Conservation (phyloP, 2,329 filamentous ascomycete species). For the Ceratocystis albifundus region DNA sequence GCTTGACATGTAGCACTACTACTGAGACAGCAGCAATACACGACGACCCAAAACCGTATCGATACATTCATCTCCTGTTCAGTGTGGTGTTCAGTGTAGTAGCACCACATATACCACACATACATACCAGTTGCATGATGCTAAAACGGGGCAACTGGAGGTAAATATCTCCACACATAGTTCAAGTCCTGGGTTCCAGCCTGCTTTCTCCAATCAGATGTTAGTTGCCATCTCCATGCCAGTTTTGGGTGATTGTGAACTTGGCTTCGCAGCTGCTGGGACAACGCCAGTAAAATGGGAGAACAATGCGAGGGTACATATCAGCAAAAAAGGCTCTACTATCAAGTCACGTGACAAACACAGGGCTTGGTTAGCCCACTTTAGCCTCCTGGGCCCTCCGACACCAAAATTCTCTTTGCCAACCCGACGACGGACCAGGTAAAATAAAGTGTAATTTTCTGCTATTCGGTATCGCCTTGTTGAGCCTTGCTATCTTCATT, state of each 20-base stretch:
- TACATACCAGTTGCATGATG: background rate
- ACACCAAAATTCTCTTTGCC: background rate
- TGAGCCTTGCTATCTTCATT: background rate
- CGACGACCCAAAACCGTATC: background rate
- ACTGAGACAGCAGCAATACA: background rate
- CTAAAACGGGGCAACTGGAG: background rate
- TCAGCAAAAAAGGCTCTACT: background rate
- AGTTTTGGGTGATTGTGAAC: background rate
- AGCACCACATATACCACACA: background rate
- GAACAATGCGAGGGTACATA: background rate
- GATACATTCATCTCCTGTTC: background rate
- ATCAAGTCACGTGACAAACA: background rate
- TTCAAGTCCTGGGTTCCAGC: background rate
- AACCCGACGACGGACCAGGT: background rate
- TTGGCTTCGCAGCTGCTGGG: background rate
- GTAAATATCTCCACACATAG: background rate
- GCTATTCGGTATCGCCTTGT: background rate
- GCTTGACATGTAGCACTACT: background rate
- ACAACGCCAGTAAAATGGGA: background rate
- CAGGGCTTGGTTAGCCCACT: no score
- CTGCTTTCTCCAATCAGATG: background rate
- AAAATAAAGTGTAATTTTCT: background rate
- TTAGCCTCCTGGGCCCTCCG: background rate
- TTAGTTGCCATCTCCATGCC: constrained; percentile 3
- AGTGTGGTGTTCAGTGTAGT: background rate